phyloP scores from a whole-genome alignment of 83 land plant species.

The Larix sibirica region DNA sequence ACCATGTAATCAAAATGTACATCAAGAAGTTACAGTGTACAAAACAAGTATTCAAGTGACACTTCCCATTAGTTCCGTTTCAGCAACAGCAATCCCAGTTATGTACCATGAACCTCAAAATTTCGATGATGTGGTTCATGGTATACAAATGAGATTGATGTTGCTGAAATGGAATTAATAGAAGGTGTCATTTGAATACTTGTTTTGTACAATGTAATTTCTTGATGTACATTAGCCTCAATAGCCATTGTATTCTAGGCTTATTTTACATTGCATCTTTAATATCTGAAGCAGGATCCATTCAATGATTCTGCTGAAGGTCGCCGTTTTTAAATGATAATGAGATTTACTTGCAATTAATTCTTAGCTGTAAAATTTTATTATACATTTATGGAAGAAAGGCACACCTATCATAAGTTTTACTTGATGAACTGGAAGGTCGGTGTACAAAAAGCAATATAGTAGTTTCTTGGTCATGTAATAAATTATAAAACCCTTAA shows the following conservation, averaged over 20 bases:
- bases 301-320: neutral
- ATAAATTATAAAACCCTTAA: too few relatives aligned
- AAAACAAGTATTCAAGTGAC: too few relatives aligned
- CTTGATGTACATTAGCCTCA: neutral
- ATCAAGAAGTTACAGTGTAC: too few relatives aligned
- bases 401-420: neutral
- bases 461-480: neutral
- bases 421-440: neutral
- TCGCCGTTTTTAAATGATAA: neutral
- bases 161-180: neutral
- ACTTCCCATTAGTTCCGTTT: too few relatives aligned
- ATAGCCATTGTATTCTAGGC: neutral
- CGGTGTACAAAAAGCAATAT: neutral
- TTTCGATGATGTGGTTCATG: neutral
- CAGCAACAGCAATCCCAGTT: too few relatives aligned
- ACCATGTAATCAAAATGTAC: too few relatives aligned
- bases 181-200: neutral
- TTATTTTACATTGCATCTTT: neutral
- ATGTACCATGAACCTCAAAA: too few relatives aligned
- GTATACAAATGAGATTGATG: neutral
- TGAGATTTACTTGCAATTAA: neutral
- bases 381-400: neutral
- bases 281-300: neutral
- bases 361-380: neutral
- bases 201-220: neutral